Conservation (phyloP, 192 early-diverging fungal species). For the Mortierella antarctica region DNA sequence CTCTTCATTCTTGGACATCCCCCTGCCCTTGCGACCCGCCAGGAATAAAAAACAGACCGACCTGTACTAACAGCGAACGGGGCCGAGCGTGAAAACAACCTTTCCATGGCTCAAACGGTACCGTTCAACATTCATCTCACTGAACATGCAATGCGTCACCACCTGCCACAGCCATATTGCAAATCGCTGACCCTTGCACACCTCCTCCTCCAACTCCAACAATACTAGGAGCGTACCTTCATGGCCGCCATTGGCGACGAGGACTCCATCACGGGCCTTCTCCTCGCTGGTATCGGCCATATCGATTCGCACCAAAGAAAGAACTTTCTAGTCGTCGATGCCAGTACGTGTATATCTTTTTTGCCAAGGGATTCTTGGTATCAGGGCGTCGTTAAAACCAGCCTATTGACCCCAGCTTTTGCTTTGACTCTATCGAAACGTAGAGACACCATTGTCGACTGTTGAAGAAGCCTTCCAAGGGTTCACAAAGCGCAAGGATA, state of each 20-base stretch:
- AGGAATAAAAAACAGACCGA: neutral
- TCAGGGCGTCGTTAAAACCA: neutral
- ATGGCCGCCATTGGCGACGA: constrained; percentile 78
- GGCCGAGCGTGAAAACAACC: neutral
- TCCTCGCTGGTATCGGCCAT: constrained; percentile 98
- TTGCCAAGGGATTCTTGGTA: neutral
- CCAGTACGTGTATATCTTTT: constrained; percentile 67
- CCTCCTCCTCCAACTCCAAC: neutral
- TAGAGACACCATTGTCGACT: constrained; percentile 77
- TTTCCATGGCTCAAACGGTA: constrained; percentile 48
- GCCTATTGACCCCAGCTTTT: neutral
- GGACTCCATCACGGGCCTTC: constrained; percentile 94
- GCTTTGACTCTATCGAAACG: neutral
- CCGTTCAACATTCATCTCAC: neutral
- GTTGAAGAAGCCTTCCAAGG: constrained; percentile 87
- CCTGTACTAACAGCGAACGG: neutral
- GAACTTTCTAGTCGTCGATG: constrained; percentile 97
- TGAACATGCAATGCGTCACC: neutral
- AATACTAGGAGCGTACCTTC: constrained; percentile 67
- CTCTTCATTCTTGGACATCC: neutral
- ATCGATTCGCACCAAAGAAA: constrained; percentile 90
- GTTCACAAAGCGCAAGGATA: constrained; percentile 93
- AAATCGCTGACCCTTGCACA: no score
- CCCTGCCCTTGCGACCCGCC: neutral
- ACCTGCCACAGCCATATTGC: neutral